These are phyloP conservation scores for Fusarium palustre DNA, from an alignment of 2,329 filamentous ascomycete genomes.

Conservation along the genomic window DNA sequence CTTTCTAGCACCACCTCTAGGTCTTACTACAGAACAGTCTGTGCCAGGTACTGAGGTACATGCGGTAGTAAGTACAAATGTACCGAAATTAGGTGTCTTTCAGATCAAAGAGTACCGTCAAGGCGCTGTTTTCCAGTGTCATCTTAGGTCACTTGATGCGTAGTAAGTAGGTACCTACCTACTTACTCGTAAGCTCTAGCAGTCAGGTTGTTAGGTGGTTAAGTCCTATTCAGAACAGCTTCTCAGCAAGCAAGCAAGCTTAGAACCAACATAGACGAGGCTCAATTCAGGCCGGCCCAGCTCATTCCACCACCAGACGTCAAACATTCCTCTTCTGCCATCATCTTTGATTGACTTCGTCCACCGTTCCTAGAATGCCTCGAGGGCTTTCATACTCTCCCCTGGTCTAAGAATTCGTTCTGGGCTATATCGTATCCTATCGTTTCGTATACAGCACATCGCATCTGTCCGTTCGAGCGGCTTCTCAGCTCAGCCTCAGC, in stretches of 20 bases:
- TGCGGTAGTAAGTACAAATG: not conserved
- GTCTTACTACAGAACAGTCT: not conserved
- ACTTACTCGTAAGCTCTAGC: slow-evolving; percentile 26
- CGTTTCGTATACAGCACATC: slow-evolving; percentile 16
- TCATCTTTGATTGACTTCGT: slow-evolving; percentile 43
- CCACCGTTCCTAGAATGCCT: slow-evolving; percentile 34
- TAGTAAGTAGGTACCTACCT: too few relatives aligned
- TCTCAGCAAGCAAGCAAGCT: slow-evolving; percentile 36
- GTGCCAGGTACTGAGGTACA: not conserved
- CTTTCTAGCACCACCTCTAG: slow-evolving; percentile 12
- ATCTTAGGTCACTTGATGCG: slow-evolving; percentile 38
- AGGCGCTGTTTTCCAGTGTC: slow-evolving; percentile 33
- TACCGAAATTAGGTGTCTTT: not conserved
- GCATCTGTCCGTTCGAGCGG: slow-evolving; percentile 25
- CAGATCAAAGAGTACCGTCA: slow-evolving; percentile 37
- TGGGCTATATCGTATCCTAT: slow-evolving; percentile 28
- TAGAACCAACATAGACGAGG: slow-evolving; percentile 22
- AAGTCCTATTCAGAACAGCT: slow-evolving; percentile 38
- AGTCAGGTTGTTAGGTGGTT: slow-evolving; percentile 14
- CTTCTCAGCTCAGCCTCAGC: slow-evolving; percentile 17
- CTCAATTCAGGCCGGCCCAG: slow-evolving; percentile 39
- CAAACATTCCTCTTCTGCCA: slow-evolving; percentile 47
- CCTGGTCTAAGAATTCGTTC: slow-evolving; percentile 36
- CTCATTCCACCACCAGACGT: slow-evolving; percentile 47
- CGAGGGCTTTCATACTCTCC: slow-evolving; percentile 27